phyloP scores from a whole-genome alignment of 73 alveolate genomes.

The Strombidium stylifer region DNA sequence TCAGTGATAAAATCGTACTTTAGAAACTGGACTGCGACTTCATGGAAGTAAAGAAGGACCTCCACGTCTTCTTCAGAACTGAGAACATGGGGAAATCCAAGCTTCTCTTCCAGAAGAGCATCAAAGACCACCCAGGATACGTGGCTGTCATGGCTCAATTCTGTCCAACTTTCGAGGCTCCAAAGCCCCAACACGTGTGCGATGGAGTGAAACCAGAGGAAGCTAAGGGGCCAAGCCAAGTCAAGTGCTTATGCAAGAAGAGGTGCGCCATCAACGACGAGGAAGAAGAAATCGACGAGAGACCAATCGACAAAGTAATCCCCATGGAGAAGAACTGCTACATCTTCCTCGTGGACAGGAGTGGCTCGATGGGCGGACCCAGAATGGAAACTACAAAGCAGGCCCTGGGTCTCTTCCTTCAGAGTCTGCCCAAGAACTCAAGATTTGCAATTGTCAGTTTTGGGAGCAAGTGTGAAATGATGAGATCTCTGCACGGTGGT shows the following conservation, averaged over 20 bases:
- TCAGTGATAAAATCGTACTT: too few relatives aligned
- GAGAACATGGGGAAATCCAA: too few relatives aligned
- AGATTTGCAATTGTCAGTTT: slow-evolving; percentile 29
- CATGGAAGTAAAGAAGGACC: too few relatives aligned
- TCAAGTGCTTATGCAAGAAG: background rate
- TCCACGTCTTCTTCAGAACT: too few relatives aligned
- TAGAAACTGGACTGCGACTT: too few relatives aligned
- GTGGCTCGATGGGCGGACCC: slow-evolving; percentile 46
- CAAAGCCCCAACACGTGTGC: too few relatives aligned
- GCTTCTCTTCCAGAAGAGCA: too few relatives aligned
- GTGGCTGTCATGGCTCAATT: too few relatives aligned
- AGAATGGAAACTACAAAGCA: slow-evolving; percentile 5
- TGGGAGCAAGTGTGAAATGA: slow-evolving; percentile 9
- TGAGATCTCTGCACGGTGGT: background rate
- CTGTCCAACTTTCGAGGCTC: slow-evolving; percentile 8
- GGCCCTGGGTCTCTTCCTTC: slow-evolving; percentile 24
- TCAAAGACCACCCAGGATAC: too few relatives aligned
- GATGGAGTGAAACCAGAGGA: too few relatives aligned
- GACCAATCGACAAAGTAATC: background rate
- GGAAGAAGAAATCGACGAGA: background rate
- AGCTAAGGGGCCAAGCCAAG: too few relatives aligned
- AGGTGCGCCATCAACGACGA: background rate
- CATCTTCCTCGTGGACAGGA: slow-evolving; percentile 38
- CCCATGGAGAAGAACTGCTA: background rate
- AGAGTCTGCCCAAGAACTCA: slow-evolving; percentile 35